Base-by-base conservation (phyloP, 2,329 filamentous ascomycete species). In the Penicillium sp. region DNA sequence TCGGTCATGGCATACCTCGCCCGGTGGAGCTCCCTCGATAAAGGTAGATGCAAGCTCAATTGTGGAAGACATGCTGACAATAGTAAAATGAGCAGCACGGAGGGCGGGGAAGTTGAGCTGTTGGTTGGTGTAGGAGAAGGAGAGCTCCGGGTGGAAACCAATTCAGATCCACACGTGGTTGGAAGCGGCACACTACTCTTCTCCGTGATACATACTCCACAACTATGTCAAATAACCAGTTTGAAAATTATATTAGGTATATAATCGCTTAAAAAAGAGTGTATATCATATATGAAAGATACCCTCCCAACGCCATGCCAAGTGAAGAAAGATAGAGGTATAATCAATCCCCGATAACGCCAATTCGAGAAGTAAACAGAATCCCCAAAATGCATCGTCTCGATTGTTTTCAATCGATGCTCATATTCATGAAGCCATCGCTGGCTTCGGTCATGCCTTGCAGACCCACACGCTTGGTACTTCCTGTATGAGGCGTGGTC, bases 381-480 rank as follows among this genome's bases (percentile, higher is more conserved):
- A n/a, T 3, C 9, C 9, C 23, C 13, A 16, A 5, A 5, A 40
- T 34, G 31, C 31, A 34, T 20, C 31, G 4, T 18, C 2, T 18
- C 14, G 31, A 34, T 4, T 20, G 9, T 5, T 3, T 18, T 49
- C 40, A 95, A 67, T 96, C 90, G 61, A 96, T 95, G 68, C 87
- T 95, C 87, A 97, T 93, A 60, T 91, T 89, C 85, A 95, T 95
- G 55, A 96, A 77, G 1, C 89, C 87, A 66, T 96, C 91, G 64
- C 89, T 89, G n/a, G 91, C 91, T 69, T 96, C 91, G 14, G 81
- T 86, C 90, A 97, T 96, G 1, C 90, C 89, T 69, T 96, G 90
- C 57, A 94, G 78, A 7, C 89, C 89, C 11, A 95, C 76, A 27
- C 87, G 52, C 75, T 84, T 78, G 24, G 68, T 37, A 20, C 59